Base-by-base conservation (phyloP, 805 yeast species). In the Schizosaccharomyces cryophilus region DNA sequence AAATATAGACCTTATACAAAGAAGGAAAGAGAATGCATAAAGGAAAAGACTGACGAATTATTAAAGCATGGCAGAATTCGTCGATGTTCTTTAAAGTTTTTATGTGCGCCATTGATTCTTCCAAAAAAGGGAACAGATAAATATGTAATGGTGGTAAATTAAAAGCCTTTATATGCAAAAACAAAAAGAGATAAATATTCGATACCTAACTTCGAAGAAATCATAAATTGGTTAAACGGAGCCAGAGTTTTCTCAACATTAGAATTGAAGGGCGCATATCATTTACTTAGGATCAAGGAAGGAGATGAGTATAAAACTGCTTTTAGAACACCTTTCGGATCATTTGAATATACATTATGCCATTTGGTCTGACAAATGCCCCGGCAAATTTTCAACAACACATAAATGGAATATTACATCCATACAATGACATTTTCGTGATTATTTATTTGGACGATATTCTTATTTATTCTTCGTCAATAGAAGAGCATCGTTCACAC, bases 241-340 rank as follows among this genome's bases (percentile, higher is more conserved):
- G 31, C 31, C 31, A 6, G 31, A 30, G 31, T 5, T 15, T 65
- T 64, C 38, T 59, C 65, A 2, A 66, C 65, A 42, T 48, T 67
- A 19, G 68, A 66, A 45, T 61, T 66, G 17, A 51, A 55, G 54
- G 60, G 61, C 11, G 68, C 67, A 15, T 59, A 59, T 26, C 5
- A 54, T 54, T 58, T 47, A 21, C 26, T 59, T 7, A 42, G 35
- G 21, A 7, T 5, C 24, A 4, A 29, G 80, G 87, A 64, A 3
- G 42, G 51, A 1, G 63, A 61, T 38, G 48, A 38, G 19, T 21
- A 45, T 15, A 65, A 66, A 29, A 67, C 68, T 13, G 67, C 69
- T 17, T 68, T 68, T 47, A 30, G 31, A 30, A 30, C 31, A 30
- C 60, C 40, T 1, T 4, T n/a, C 3, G 70, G 69, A 13, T 59